Evolutionary conservation across 306 rosid genomes (phyloP), one percentile per base, ranked within the genome.

Genomic region (Trifolium repens): DNA sequence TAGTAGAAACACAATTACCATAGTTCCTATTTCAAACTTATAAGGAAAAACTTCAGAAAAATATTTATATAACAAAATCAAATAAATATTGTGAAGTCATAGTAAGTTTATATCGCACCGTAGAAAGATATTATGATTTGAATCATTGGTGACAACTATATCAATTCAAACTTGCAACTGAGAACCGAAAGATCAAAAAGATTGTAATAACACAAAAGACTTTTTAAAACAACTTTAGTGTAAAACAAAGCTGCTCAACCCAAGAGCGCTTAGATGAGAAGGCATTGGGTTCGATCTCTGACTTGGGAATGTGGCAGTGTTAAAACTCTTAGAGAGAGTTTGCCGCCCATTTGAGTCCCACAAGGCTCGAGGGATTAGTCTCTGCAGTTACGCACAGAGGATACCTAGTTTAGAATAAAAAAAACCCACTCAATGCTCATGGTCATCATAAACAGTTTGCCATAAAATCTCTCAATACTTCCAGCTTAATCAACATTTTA

Each of bases 101-200:
- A 39, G 10, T 40, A 40, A 40, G 11, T 8, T 8, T 40, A 40
- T 8, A 17, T 54, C 30, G 26, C 60, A 17, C 13, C 5, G 11
- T 17, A 17, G 52, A 59, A 17, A 67, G 14, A 61, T 26, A 67
- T 40, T 80, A 50, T 65, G 54, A 43, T 22, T 55, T 30, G 13
- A 63, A 34, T 54, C 35, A 8, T 76, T 44, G 50, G 24, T n/a
- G 43, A 22, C 30, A 40, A 40, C n/a, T 50, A 32, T 3, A 60
- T 42, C 19, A 74, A 39, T 46, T 75, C 11, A 42, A 75, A 72
- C 16, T 70, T 27, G 54, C 42, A 46, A 70, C 9, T 52, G 5
- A 52, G 80, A 69, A 42, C 22, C 60, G 69, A 24, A 52, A 40
- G 52, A 50, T 72, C 11, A 7, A 43, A 50, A 72, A 11, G 17